A percentile compares a stretch with the other conserved stretches of the same genome.
Conservation (phyloP, 2,329 filamentous ascomycete species). For the Ceratocystis destructans region DNA sequence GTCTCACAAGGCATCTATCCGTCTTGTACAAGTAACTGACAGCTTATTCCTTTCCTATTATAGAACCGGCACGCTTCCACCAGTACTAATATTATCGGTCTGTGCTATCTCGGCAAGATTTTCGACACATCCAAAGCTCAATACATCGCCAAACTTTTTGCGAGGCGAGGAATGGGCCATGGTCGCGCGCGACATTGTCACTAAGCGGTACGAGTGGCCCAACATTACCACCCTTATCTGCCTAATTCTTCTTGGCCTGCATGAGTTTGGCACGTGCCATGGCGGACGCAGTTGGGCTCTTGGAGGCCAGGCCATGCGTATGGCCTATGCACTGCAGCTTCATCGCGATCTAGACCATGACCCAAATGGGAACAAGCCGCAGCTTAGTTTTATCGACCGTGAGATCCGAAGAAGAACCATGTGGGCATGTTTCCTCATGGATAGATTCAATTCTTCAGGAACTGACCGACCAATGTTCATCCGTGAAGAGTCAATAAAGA, state of each 20-base stretch:
- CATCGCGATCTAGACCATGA: constrained; percentile 85
- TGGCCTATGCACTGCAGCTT: constrained; percentile 90
- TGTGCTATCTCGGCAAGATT: constrained; percentile 94
- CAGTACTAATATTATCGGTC: constrained; percentile 82
- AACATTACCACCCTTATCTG: constrained; percentile 94
- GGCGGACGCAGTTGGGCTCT: constrained; percentile 93
- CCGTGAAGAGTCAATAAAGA: constrained; percentile 73
- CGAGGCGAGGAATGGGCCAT: constrained; percentile 85
- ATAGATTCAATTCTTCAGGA: constrained; percentile 91
- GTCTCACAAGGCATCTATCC: not conserved
- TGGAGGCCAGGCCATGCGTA: constrained; percentile 84
- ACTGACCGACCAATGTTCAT: constrained; percentile 86
- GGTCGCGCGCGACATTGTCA: constrained; percentile 73
- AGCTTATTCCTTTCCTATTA: constrained; percentile 16
- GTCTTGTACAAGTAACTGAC: constrained; percentile 17
- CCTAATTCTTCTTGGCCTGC: constrained; percentile 72
- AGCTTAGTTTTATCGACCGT: constrained; percentile 77
- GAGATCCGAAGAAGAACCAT: constrained; percentile 88
- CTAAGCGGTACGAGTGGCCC: constrained; percentile 79
- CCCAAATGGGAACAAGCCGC: constrained; percentile 34
- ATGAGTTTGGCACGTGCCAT: constrained; percentile 95
- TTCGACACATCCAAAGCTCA: constrained; percentile 72
- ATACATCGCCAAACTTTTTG: constrained; percentile 61
- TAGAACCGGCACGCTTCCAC: constrained; percentile 66
- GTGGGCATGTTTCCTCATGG: constrained; percentile 98